Evolutionary conservation across 225 moss, liverwort and hornwort genomes (phyloP), one percentile per base, ranked within the genome.

Genomic region (Ulota crispa): DNA sequence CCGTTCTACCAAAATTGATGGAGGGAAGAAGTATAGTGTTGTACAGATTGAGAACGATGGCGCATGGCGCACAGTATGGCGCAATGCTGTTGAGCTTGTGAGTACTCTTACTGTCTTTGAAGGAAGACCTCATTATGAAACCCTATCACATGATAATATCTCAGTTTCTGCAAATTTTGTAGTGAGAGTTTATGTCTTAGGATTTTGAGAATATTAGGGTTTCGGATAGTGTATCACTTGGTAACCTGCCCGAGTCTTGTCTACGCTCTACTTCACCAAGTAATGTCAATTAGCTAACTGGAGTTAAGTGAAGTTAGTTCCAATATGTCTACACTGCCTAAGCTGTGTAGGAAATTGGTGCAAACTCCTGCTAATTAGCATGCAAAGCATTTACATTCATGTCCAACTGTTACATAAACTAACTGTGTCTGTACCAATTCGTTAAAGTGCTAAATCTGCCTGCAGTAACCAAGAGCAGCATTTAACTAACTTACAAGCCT

Each of bases 11-110:
- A 90, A 88, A 74, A 72, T 90, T 21, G 88, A 90, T 28, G 90
- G 90, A 66, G 90, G 90, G 54, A 24, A 82, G 80, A 90, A 88
- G 77, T 90, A 90, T 11, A 88, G 86, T 64, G 84, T 86, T 79
- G 86, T 88, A 7, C 80, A 86, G 69, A 84, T 90, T 36, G 81
- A 88, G 45, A 77, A 62, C 53, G 88, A 88, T 74, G 90, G 90
- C 45, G 80, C 88, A 23, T 90, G 90, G 90, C 84, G 85, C 43
- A 84, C 88, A 3, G 86, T 88, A 34, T 84, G 64, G 66, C 90
- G 84, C 64, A 90, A 90, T 79, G 88, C 90, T 27, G 70, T 79
- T 56, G 88, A 90, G 71, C 88, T 90, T 65, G 90, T 90, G 78
- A 64, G 89, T 82, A 11, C 64, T 39, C 56, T 7, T 24, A 21